Conservation (phyloP, 2,329 filamentous ascomycete species). For the Incumbomyces delicatus region DNA sequence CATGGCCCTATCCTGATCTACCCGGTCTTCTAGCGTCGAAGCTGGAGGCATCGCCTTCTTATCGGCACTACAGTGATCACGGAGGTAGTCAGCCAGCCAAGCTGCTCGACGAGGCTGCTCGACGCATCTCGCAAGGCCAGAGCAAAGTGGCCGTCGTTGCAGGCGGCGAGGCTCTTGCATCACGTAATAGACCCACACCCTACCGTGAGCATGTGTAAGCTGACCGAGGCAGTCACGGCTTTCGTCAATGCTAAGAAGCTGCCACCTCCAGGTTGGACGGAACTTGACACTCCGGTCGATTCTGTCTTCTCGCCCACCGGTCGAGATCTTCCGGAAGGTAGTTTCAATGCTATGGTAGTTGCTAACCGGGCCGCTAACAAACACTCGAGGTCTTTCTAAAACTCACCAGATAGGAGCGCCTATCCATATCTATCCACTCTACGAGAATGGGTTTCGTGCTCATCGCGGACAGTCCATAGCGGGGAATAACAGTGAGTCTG, state of each 20-base stretch:
- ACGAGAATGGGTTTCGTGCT: conserved; percentile 55
- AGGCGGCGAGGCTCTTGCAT: conserved; percentile 57
- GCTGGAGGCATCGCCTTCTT: conserved; percentile 39
- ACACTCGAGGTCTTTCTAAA: conserved; percentile 42
- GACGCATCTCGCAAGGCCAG: conserved; percentile 45
- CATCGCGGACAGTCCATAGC: conserved; percentile 43
- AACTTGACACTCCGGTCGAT: conserved; percentile 37
- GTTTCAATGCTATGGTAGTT: conserved; percentile 3
- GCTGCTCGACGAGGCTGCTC: conserved; percentile 54
- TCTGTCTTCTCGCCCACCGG: conserved; percentile 44
- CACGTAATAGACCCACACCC: conserved; percentile 24
- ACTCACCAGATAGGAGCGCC: conserved; percentile 52
- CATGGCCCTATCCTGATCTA: conserved; percentile 54
- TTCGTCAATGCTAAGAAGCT: conserved; percentile 43
- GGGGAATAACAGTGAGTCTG: conserved; percentile 51
- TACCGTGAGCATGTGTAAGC: no score
- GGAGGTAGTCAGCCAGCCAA: conserved; percentile 55
- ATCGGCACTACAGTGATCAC: conserved; percentile 45
- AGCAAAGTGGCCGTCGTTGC: conserved; percentile 49
- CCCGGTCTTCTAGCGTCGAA: conserved; percentile 44
- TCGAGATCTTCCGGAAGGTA: conserved; percentile 34
- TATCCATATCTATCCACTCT: conserved; percentile 58
- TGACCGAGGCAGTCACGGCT: conserved; percentile 36
- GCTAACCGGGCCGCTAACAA: conserved; percentile 3
- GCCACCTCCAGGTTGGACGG: conserved; percentile 52